Evolutionary conservation across 2,329 filamentous ascomycete genomes (phyloP).

Genomic region (Cadophora luteo-olivacea): DNA sequence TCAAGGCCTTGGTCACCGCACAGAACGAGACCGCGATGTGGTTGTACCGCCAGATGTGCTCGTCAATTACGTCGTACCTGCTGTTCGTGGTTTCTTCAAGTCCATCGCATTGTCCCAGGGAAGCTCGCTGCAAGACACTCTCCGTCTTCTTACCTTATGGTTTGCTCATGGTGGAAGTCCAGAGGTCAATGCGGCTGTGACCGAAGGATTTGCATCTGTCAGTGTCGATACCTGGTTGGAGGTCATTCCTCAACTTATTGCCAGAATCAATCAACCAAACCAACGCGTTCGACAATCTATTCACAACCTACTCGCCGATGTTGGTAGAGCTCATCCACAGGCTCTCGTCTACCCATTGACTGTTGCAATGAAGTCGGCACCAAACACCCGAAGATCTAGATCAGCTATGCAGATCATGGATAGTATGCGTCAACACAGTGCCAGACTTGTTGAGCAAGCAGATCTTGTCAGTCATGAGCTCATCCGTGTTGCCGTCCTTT

Average conservation of each 20-base stretch:
- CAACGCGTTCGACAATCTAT: slow-evolving; percentile 86
- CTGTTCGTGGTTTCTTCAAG: slow-evolving; percentile 95
- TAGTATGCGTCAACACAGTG: slow-evolving; percentile 94
- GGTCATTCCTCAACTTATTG: slow-evolving; percentile 96
- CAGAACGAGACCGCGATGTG: slow-evolving; percentile 37
- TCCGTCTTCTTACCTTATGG: slow-evolving; percentile 92
- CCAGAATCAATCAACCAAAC: slow-evolving; percentile 96
- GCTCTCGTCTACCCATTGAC: slow-evolving; percentile 96
- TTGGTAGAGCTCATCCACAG: slow-evolving; percentile 93
- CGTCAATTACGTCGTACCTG: slow-evolving; percentile 89
- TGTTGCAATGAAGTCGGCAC: slow-evolving; percentile 93
- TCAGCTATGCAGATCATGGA: slow-evolving; percentile 97
- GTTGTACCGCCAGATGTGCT: slow-evolving; percentile 70
- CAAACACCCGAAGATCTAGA: slow-evolving; percentile 81
- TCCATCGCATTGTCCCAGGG: slow-evolving; percentile 91
- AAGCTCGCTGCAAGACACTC: slow-evolving; percentile 93
- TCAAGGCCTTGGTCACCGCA: slow-evolving; percentile 65
- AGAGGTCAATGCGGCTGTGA: slow-evolving; percentile 88
- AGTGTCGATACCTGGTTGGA: slow-evolving; percentile 99
- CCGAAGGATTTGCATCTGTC: slow-evolving; percentile 88
- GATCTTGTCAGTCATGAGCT: slow-evolving; percentile 95
- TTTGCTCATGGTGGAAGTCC: slow-evolving; percentile 89
- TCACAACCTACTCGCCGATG: slow-evolving; percentile 89
- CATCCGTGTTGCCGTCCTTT: slow-evolving; percentile 94
- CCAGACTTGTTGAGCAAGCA: slow-evolving; percentile 90